Evolutionary conservation across 495 filamentous ascomycete species (phyloP), one percentile per base, ranked within the genome.

Genomic region (Daldinia decipiens): DNA sequence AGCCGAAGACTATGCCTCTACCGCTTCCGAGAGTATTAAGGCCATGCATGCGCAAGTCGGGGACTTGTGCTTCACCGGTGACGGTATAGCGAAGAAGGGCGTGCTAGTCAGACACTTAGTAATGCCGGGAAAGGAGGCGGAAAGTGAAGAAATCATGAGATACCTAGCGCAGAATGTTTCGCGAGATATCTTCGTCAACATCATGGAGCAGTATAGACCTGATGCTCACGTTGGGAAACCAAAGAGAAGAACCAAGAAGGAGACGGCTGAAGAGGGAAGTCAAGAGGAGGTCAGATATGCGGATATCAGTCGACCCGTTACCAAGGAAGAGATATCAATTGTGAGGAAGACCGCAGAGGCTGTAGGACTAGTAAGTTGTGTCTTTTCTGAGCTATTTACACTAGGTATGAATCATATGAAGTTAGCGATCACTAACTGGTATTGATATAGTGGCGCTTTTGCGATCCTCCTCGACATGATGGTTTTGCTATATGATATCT

Each of bases 161-260:
- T 94, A 89, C 85, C 79, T 94, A 32, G 90, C 87, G 0, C 78
- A 81, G 60, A 85, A 92, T 61, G 84, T 93, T 1, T 91, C 88
- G 24, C 82, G 70, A 72, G 91, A 93, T 77, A 78, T 89, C 17
- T 92, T 91, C 77, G 84, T 91, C 58, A 85, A 91, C 74, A 86
- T 91, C 65, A 91, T 91, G 91, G 91, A 93, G 80, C 91, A 93
- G 79, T 94, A 93, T 75, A 86, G 87, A 63, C 90, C 91, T 0
- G 86, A 88, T 74, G 91, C 91, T 11, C 87, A 94, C 82, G 91
- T 93, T 3, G 92, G 92, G 27, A 92, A 89, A 80, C 80, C 82
- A 51, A 86, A 78, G 53, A 82, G 83, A 55, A 71, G 70, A 15
- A 59, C 51, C 1, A 74, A 76, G 43, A 66, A 61, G 52, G 61